Conservation (phyloP, 768 basidiomycete species). For the Pisolithus microcarpus region DNA sequence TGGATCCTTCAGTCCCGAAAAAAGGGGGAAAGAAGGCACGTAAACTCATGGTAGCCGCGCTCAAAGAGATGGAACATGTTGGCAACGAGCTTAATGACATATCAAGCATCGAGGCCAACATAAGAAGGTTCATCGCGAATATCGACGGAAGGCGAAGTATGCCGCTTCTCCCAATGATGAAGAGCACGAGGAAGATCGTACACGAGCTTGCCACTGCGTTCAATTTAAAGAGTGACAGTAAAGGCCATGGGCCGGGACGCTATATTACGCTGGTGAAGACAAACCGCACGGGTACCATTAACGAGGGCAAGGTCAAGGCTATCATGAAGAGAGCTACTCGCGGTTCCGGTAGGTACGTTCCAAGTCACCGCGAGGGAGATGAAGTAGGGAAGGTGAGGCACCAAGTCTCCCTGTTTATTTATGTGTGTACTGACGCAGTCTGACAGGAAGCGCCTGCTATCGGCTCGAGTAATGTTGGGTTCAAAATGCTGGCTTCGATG, state of each 20-base stretch:
- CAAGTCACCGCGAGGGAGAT: slow-evolving; percentile 72
- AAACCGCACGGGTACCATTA: slow-evolving; percentile 47
- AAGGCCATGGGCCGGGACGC: slow-evolving; percentile 57
- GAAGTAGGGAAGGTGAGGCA: slow-evolving; percentile 60
- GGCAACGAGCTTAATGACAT: slow-evolving; percentile 53
- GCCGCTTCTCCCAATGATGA: slow-evolving; percentile 73
- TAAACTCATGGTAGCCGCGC: slow-evolving; percentile 59
- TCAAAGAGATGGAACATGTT: slow-evolving; percentile 37
- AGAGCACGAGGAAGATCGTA: slow-evolving; percentile 59
- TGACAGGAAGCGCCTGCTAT: slow-evolving; percentile 74
- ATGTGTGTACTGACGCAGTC: neutral
- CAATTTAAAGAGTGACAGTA: slow-evolving; percentile 68
- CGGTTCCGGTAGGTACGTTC: slow-evolving; percentile 24
- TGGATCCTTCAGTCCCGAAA: slow-evolving; percentile 56
- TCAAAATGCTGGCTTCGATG: slow-evolving; percentile 82
- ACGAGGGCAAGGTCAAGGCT: slow-evolving; percentile 54
- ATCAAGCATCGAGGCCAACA: slow-evolving; percentile 59
- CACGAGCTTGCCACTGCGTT: slow-evolving; percentile 81
- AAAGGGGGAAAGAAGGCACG: slow-evolving; percentile 63
- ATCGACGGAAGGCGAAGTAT: slow-evolving; percentile 45
- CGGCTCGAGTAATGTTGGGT: slow-evolving; percentile 73
- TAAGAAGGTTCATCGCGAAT: slow-evolving; percentile 62
- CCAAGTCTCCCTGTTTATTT: neutral
- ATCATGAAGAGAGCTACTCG: slow-evolving; percentile 32
- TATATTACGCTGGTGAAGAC: slow-evolving; percentile 78